Evolutionary conservation across 73 alveolate genomes (phyloP).

Genomic region (Tetrahymena thermophila): DNA sequence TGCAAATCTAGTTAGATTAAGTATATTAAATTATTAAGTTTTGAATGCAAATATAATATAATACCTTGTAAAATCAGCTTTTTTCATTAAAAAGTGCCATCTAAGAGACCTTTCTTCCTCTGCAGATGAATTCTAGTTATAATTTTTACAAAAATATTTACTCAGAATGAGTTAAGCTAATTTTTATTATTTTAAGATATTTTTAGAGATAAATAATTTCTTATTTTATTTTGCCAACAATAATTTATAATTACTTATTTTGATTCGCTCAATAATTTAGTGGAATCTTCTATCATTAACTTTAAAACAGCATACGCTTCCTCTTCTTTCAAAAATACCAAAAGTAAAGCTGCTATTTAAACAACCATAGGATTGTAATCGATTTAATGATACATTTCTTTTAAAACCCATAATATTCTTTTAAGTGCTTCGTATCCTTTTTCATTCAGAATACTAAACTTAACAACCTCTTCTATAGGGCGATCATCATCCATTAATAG

Average conservation of each 20-base stretch:
- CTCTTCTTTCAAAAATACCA: slow-evolving; percentile 28
- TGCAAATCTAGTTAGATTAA: slow-evolving; percentile 2
- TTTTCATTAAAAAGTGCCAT: slow-evolving; percentile 41
- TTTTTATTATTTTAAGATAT: neutral
- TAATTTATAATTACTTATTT: neutral
- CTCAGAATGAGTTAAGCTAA: neutral
- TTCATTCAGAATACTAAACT: slow-evolving; percentile 16
- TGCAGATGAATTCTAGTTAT: neutral
- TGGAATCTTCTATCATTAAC: slow-evolving; percentile 39
- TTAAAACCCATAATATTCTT: slow-evolving; percentile 28
- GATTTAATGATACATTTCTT: slow-evolving; percentile 15
- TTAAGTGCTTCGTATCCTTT: slow-evolving; percentile 37
- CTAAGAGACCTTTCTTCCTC: slow-evolving; percentile 9
- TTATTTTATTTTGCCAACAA: neutral
- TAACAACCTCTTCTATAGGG: neutral
- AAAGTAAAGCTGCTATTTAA: neutral
- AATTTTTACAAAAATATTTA: neutral
- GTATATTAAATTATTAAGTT: neutral
- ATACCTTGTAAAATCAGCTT: slow-evolving; percentile 25
- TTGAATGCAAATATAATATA: neutral
- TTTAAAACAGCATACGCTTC: slow-evolving; percentile 28
- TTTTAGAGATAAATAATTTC: neutral
- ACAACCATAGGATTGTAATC: slow-evolving; percentile 43
- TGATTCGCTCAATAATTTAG: neutral
- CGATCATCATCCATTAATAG: slow-evolving; percentile 29